phyloP scores from a whole-genome alignment of 306 rosid species.

The Psophocarpus tetragonolobus region DNA sequence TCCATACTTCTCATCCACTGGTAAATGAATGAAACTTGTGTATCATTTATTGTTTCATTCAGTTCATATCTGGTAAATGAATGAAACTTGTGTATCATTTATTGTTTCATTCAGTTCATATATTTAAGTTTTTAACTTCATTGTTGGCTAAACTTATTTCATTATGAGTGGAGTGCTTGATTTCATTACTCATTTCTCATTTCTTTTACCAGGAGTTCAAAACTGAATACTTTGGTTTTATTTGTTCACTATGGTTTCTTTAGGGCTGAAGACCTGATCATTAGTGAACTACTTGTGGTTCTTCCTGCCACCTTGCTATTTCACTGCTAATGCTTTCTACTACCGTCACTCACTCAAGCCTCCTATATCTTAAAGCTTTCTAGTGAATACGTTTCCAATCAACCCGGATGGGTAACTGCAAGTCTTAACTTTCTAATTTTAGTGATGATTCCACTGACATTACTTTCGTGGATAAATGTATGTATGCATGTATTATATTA shows the following conservation, averaged over 20 bases:
- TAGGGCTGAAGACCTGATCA: constrained; percentile 12
- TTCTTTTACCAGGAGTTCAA: background rate
- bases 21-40: background rate
- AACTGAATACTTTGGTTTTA: constrained; percentile 19
- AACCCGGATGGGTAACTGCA: background rate
- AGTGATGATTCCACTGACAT: background rate
- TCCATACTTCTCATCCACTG: background rate
- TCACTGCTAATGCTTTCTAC: background rate
- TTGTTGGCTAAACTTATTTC: background rate
- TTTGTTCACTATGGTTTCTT: constrained; percentile 4
- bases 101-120: background rate
- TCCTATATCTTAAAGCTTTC: background rate
- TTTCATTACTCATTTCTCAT: background rate
- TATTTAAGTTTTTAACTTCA: background rate
- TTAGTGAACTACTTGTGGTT: constrained; percentile 17
- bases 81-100: background rate
- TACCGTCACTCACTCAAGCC: background rate
- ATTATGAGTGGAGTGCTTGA: background rate
- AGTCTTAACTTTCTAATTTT: background rate
- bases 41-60: background rate
- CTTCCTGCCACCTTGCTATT: constrained; percentile 8
- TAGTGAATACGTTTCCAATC: background rate
- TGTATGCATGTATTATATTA: background rate
- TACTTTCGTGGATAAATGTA: background rate
- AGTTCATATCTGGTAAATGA: background rate